Evolutionary conservation across 2,329 filamentous ascomycete genomes (phyloP).

Genomic region (Neofusicoccum sp.): DNA sequence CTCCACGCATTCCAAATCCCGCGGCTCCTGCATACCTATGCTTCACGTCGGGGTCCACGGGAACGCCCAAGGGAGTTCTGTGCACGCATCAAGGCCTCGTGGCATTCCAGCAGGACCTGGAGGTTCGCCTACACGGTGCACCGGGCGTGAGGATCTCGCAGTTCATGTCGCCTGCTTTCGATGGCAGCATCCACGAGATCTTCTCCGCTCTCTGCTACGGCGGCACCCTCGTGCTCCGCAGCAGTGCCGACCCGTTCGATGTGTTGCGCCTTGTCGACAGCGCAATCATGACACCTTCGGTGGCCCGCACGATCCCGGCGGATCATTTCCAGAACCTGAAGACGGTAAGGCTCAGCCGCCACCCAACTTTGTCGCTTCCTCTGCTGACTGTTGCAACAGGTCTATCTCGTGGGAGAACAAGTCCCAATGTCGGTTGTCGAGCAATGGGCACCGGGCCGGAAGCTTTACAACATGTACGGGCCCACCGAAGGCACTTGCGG

Average conservation of each 20-base stretch:
- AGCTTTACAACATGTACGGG: constrained; percentile 46
- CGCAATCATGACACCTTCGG: constrained; percentile 41
- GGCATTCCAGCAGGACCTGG: constrained; percentile 33
- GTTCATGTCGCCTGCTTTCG: constrained; percentile 45
- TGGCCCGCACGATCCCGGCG: constrained; percentile 34
- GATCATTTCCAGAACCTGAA: constrained; percentile 33
- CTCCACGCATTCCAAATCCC: constrained; percentile 5
- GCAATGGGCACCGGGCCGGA: constrained; percentile 30
- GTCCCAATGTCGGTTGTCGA: constrained; percentile 36
- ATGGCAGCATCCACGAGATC: constrained; percentile 45
- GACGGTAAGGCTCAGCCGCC: constrained; percentile 1
- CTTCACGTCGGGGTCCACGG: constrained; percentile 48
- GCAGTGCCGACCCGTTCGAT: constrained; percentile 27
- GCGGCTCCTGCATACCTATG: constrained; percentile 37
- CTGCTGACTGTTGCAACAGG: not conserved
- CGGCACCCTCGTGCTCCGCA: constrained; percentile 37
- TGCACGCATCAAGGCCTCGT: constrained; percentile 37
- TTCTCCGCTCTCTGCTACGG: constrained; percentile 44
- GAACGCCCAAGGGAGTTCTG: constrained; percentile 41
- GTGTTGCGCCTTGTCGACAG: constrained; percentile 32
- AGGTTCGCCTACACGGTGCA: constrained; percentile 34
- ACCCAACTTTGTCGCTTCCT: too few species aligned
- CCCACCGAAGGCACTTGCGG: constrained; percentile 42
- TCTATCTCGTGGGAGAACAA: constrained; percentile 7
- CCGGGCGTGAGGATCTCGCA: constrained; percentile 40